Evolutionary conservation across 345 rosid genomes (phyloP).

Genomic region (Boechera divaricarpa): DNA sequence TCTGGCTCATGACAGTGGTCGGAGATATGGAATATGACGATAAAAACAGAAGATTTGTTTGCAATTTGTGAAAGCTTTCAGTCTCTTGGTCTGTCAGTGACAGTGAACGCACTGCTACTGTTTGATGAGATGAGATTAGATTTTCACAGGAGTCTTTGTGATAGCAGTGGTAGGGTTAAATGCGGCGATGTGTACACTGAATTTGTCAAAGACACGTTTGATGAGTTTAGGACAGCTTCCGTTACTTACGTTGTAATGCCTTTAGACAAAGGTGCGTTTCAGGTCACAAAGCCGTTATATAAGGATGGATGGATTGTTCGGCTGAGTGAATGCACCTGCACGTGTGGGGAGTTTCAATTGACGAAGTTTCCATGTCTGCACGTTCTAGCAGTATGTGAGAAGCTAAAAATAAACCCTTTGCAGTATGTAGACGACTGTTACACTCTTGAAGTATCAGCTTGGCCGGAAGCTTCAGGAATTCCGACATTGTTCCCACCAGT

Average conservation of each 20-base stretch:
- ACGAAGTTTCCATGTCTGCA: constrained; percentile 17
- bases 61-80: not conserved
- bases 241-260: not conserved
- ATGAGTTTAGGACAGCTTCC: not conserved
- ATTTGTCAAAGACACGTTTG: not conserved
- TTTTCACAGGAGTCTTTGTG: not conserved
- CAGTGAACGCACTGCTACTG: not conserved
- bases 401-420: constrained; percentile 22
- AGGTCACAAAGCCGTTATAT: not conserved
- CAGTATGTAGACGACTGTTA: constrained; percentile 21
- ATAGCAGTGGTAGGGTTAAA: not conserved
- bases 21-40: not conserved
- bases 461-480: not conserved
- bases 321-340: not conserved
- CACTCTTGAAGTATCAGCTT: not conserved
- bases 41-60: not conserved
- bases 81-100: not conserved
- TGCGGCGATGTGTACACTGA: not conserved
- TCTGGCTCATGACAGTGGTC: constrained; percentile 30
- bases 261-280: not conserved
- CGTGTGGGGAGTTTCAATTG: constrained; percentile 18
- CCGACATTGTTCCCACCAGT: constrained; percentile 5
- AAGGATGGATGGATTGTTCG: not conserved
- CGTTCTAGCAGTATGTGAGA: not conserved
- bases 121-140: constrained; percentile 17